Evolutionary conservation across 176 grass and related monocot species (phyloP).

Genomic region (Metroxylon sagu): DNA sequence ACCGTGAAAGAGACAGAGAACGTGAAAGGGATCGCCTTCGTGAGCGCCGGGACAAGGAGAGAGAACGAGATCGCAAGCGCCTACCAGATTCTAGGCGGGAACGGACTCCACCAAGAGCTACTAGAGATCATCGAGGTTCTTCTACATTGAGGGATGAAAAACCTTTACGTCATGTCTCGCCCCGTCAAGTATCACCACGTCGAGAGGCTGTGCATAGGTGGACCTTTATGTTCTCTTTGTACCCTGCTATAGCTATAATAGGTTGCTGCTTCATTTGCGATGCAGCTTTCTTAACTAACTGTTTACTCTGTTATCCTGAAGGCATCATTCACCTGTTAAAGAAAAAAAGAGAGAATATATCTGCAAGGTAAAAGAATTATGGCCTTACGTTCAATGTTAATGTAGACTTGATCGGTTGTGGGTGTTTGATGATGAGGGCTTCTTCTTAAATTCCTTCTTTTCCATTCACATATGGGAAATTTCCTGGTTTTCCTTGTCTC

Average conservation of each 20-base stretch:
- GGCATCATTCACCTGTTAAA: constrained; percentile 97
- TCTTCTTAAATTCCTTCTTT: constrained; percentile 14
- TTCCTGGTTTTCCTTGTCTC: too few relatives aligned
- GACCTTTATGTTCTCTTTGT: constrained; percentile 58
- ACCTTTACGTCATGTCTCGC: constrained; percentile 34
- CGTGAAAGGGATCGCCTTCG: constrained; percentile 62
- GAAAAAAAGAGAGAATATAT: constrained; percentile 99
- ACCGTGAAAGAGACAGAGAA: constrained; percentile 44
- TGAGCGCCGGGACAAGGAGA: constrained; percentile 68
- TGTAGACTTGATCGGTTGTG: constrained; percentile 5
- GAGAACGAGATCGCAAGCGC: constrained; percentile 73
- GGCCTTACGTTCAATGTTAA: constrained; percentile 12
- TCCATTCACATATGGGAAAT: constrained; percentile 1
- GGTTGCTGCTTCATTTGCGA: constrained; percentile 58
- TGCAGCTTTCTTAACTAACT: constrained; percentile 82
- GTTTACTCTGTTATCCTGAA: constrained; percentile 88
- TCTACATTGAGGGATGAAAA: constrained; percentile 65
- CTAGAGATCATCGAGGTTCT: constrained; percentile 66
- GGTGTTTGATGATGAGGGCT: constrained; percentile 14
- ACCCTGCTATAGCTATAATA: constrained; percentile 57
- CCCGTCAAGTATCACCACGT: constrained; percentile 40
- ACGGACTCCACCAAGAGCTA: constrained; percentile 44
- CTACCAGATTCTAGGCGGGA: constrained; percentile 57
- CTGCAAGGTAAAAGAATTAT: constrained; percentile 91
- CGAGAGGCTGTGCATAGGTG: constrained; percentile 88